phyloP scores from a whole-genome alignment of 371 early-diverging fungal species.

The Mucor plumbeus region DNA sequence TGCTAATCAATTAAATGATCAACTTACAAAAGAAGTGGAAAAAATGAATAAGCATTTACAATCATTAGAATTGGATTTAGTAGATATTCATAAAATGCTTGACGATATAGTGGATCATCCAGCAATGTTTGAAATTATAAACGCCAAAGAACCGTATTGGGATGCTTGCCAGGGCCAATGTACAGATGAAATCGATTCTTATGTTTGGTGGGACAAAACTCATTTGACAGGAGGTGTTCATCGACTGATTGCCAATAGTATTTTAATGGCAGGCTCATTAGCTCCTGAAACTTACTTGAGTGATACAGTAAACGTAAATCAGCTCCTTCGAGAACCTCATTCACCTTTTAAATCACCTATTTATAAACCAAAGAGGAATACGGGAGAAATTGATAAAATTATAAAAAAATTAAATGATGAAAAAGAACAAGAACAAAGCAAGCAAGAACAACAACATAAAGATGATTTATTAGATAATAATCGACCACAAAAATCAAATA shows the following conservation, averaged over 20 bases:
- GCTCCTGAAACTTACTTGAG: slow-evolving; percentile 28
- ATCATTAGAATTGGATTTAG: slow-evolving; percentile 39
- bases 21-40: slow-evolving; percentile 29
- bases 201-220: slow-evolving; percentile 55
- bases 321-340: slow-evolving; percentile 11
- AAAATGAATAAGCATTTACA: slow-evolving; percentile 37
- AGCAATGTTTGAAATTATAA: slow-evolving; percentile 36
- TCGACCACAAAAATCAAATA: not conserved
- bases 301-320: slow-evolving; percentile 20
- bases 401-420: slow-evolving; percentile 30
- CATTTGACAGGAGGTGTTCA: slow-evolving; percentile 55
- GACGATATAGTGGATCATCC: slow-evolving; percentile 40
- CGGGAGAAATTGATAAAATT: slow-evolving; percentile 35
- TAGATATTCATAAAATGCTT: slow-evolving; percentile 35
- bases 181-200: slow-evolving; percentile 36
- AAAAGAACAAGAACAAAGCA: slow-evolving; percentile 18
- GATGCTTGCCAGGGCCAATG: slow-evolving; percentile 50
- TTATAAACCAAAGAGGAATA: slow-evolving; percentile 32
- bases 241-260: slow-evolving; percentile 48
- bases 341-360: slow-evolving; percentile 33
- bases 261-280: slow-evolving; percentile 40
- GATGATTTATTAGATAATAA: not conserved
- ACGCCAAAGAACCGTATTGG: slow-evolving; percentile 47
- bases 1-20: slow-evolving; percentile 32
- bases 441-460: not conserved